Conservation (phyloP, 2,329 filamentous ascomycete species). For the Epichloe sibirici region DNA sequence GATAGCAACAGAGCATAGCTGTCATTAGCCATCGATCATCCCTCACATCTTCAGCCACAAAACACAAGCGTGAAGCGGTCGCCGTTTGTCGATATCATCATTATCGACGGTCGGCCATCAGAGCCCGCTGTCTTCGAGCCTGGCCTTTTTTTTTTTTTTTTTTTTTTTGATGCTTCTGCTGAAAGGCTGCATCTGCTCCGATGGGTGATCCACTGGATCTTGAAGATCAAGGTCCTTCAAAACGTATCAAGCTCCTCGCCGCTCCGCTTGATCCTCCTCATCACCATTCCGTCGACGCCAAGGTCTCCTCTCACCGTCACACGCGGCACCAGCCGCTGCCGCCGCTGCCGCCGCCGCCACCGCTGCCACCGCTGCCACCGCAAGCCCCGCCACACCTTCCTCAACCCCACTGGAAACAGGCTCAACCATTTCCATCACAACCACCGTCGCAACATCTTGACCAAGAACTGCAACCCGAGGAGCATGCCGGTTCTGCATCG, state of each 20-base stretch:
- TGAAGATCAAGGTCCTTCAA: slow-evolving; percentile 10
- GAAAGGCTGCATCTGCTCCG: background rate
- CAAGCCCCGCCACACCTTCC: background rate
- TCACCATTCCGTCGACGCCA: background rate
- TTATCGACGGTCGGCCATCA: background rate
- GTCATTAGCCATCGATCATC: background rate
- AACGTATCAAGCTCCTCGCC: slow-evolving; percentile 12
- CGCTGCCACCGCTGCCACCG: background rate
- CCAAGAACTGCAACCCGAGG: background rate
- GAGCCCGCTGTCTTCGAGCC: background rate
- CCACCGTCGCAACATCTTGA: background rate
- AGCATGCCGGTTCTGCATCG: background rate
- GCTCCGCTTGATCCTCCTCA: slow-evolving; percentile 1
- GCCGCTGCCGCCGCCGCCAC: background rate
- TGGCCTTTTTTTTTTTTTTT: background rate
- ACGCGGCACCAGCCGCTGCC: background rate
- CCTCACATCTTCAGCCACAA: background rate
- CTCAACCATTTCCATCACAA: background rate
- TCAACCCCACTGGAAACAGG: background rate
- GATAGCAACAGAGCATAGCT: background rate
- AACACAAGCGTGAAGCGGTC: background rate
- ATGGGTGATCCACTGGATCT: slow-evolving; percentile 9
- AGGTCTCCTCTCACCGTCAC: background rate
- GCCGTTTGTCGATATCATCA: too few species aligned
- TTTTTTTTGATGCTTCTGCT: background rate